Conservation (phyloP, 306 rosid species). For the Vicia faba region DNA sequence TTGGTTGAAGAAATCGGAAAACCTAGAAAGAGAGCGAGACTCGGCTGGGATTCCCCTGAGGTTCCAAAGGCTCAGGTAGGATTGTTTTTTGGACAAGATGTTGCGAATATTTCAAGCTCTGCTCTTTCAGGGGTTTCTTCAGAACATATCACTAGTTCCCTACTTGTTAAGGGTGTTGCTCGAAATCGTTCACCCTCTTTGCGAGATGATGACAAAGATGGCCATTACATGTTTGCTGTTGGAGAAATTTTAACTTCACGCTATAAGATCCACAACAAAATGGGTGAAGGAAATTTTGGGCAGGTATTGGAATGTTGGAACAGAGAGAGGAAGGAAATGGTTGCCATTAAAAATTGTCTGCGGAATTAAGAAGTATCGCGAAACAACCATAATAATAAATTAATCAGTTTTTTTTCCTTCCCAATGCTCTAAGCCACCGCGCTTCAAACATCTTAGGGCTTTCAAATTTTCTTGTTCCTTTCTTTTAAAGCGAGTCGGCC, state of each 20-base stretch:
- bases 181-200: conserved; percentile 95
- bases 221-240: conserved; percentile 96
- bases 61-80: conserved; percentile 99
- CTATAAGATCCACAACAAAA: conserved; percentile 87
- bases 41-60: too few relatives aligned
- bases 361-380: conserved; percentile 83
- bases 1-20: conserved; percentile 61
- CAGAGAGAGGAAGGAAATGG: conserved; percentile 87
- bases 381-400: conserved; percentile 98
- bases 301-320: conserved; percentile 99
- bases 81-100: conserved; percentile 94
- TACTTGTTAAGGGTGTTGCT: conserved; percentile 74
- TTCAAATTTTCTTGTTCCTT: too few relatives aligned
- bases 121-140: conserved; percentile 74
- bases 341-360: conserved; percentile 91
- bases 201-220: conserved; percentile 99
- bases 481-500: too few relatives aligned
- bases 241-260: conserved; percentile 99
- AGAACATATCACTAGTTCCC: conserved; percentile 67
- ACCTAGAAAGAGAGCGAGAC: conserved; percentile 55
- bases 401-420: too few relatives aligned
- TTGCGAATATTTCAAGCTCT: conserved; percentile 85
- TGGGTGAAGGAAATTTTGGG: conserved; percentile 99
- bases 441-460: too few relatives aligned
- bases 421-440: too few relatives aligned